Evolutionary conservation across 2,329 filamentous ascomycete genomes (phyloP).

Genomic region (Tympanopsis confertula): DNA sequence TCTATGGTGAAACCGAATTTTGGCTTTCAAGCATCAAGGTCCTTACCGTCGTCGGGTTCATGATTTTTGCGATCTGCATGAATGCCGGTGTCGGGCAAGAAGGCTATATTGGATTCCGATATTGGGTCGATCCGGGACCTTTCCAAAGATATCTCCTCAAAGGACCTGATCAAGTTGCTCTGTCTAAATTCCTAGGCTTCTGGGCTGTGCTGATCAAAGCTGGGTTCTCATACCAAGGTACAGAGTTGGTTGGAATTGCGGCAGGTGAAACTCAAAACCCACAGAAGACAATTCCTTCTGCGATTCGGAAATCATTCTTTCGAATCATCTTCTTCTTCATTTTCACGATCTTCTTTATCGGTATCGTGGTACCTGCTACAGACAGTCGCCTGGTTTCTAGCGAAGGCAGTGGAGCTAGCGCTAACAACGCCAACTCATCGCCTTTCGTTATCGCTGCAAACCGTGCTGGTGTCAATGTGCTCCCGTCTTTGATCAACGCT

Average conservation of each 20-base stretch:
- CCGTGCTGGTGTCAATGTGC: slow-evolving; percentile 46
- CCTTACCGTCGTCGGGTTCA: slow-evolving; percentile 61
- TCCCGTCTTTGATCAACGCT: slow-evolving; percentile 58
- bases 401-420: slow-evolving; percentile 21
- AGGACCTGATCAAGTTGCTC: slow-evolving; percentile 17
- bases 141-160: slow-evolving; percentile 35
- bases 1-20: slow-evolving; percentile 70
- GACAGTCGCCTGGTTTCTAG: slow-evolving; percentile 17
- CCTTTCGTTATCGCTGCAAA: slow-evolving; percentile 60
- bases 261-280: slow-evolving; percentile 46
- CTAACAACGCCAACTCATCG: slow-evolving; percentile 38
- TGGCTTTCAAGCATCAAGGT: slow-evolving; percentile 72
- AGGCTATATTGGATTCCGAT: slow-evolving; percentile 40
- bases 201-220: slow-evolving; percentile 34
- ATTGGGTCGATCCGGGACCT: slow-evolving; percentile 39
- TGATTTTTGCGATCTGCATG: slow-evolving; percentile 47
- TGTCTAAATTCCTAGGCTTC: slow-evolving; percentile 33
- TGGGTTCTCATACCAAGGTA: slow-evolving; percentile 35
- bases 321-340: slow-evolving; percentile 41
- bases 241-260: slow-evolving; percentile 43
- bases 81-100: slow-evolving; percentile 38
- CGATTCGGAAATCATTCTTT: slow-evolving; percentile 42
- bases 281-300: slow-evolving; percentile 38
- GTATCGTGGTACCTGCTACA: slow-evolving; percentile 38
- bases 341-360: slow-evolving; percentile 33